Evolutionary conservation across 2,329 filamentous ascomycete genomes (phyloP).

Genomic region (Coniella lustricola): DNA sequence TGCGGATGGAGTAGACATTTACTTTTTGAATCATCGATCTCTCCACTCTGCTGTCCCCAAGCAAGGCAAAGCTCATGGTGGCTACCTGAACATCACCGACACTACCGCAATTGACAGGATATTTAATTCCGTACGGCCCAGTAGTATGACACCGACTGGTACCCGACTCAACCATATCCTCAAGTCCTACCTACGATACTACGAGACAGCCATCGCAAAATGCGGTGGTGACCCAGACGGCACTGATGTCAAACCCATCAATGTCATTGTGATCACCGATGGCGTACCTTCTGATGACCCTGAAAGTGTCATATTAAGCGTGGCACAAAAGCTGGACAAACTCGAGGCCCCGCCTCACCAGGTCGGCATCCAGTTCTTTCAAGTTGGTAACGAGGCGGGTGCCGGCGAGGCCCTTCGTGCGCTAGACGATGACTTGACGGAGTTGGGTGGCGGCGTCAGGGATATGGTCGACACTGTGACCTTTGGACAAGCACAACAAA

Average conservation of each 20-base stretch:
- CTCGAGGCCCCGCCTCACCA: slow-evolving; percentile 70
- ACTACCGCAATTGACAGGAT: slow-evolving; percentile 55
- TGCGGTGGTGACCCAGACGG: slow-evolving; percentile 32
- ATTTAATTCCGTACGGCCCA: slow-evolving; percentile 61
- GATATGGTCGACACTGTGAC: slow-evolving; percentile 92
- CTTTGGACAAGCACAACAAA: slow-evolving; percentile 39
- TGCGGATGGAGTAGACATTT: slow-evolving; percentile 78
- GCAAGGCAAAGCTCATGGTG: slow-evolving; percentile 35
- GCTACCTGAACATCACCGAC: slow-evolving; percentile 59
- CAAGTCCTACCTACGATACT: slow-evolving; percentile 58
- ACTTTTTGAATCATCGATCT: slow-evolving; percentile 72
- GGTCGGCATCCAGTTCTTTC: slow-evolving; percentile 92
- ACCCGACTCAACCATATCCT: slow-evolving; percentile 64
- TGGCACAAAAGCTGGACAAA: slow-evolving; percentile 63
- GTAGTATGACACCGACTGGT: slow-evolving; percentile 68
- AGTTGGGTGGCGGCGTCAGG: slow-evolving; percentile 49
- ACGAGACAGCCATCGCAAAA: slow-evolving; percentile 32
- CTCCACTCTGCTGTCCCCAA: slow-evolving; percentile 26
- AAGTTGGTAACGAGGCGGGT: slow-evolving; percentile 67
- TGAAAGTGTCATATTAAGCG: slow-evolving; percentile 58
- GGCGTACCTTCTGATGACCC: slow-evolving; percentile 75
- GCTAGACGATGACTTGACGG: slow-evolving; percentile 66
- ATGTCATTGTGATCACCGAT: slow-evolving; percentile 91
- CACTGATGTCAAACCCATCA: slow-evolving; percentile 62
- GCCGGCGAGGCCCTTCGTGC: slow-evolving; percentile 60